A percentile compares a stretch with the other conserved stretches of the same genome.
These are phyloP conservation scores for Oldenlandia corymbosa DNA, from an alignment of 257 asterid species.

Conservation along the genomic window DNA sequence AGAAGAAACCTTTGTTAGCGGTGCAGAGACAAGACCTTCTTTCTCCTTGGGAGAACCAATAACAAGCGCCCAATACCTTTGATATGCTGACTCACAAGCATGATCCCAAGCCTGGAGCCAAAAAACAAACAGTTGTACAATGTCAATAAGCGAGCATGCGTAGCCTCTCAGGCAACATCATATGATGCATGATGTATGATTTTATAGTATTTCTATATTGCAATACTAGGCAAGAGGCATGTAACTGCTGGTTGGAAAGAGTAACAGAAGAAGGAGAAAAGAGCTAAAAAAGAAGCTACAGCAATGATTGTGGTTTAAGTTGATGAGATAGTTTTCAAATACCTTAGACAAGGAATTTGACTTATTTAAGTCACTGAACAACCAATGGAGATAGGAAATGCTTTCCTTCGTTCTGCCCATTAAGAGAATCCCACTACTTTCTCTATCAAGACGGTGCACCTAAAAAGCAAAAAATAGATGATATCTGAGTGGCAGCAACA, in stretches of 20 bases:
- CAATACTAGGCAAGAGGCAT: constrained; percentile 9
- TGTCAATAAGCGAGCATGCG: background rate
- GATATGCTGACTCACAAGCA: constrained; percentile 59
- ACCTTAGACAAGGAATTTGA: constrained; percentile 60
- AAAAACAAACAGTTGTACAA: constrained; percentile 2
- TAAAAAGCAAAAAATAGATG: constrained; percentile 16
- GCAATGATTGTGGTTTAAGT: background rate
- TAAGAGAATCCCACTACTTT: constrained; percentile 85
- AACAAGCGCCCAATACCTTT: constrained; percentile 85
- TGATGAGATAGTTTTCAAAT: constrained; percentile 17
- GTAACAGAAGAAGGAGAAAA: background rate
- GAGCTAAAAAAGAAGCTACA: background rate
- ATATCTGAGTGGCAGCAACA: background rate
- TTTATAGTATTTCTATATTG: background rate
- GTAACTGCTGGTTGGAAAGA: no score
- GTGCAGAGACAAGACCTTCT: constrained; percentile 76
- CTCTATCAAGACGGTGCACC: constrained; percentile 97
- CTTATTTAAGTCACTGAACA: constrained; percentile 58
- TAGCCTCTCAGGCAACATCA: constrained; percentile 1
- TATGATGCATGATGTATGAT: background rate
- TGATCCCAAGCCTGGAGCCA: constrained; percentile 57
- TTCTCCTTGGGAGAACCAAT: constrained; percentile 81
- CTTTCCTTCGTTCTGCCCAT: constrained; percentile 93
- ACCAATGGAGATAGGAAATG: constrained; percentile 63
- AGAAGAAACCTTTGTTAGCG: constrained; percentile 64